Evolutionary conservation across 2,329 filamentous ascomycete genomes (phyloP), one percentile per base, ranked within the genome.

Genomic region (Phyllosticta citriasiana): DNA sequence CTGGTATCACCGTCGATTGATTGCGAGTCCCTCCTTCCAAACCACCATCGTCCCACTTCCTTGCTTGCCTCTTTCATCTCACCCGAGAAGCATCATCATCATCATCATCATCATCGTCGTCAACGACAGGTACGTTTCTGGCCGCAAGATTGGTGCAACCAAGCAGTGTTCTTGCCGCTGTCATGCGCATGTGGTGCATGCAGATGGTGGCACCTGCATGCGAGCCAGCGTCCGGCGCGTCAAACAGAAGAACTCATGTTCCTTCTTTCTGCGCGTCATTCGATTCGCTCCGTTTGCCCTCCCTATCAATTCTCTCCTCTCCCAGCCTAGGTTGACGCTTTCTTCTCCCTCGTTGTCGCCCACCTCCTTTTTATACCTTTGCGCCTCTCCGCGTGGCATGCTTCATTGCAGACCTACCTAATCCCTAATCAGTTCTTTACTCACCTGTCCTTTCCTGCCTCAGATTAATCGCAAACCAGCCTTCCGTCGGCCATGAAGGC

Each of bases 401-500:
- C 25, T 53, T 52, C 52, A 22, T 50, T 7, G 57, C 57, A 53
- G 30, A 22, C 19, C 19, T 22, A 22, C 19, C 19, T 22, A 24
- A 40, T 24, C 54, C 57, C 53, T 53, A 50, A 47, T 57, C 59
- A 57, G 54, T 50, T 51, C 40, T 47, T 47, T 47, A 47, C 40
- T 47, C 53, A 52, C 52, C 24, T 33, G 30, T 51, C 19, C 30
- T 30, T 55, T 33, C 27, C 35, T 35, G 24, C 54, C n/a, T 25
- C 54, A 55, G 55, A 54, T 52, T 62, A 58, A 56, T 33, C 24
- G 22, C 24, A 30, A 1, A 22, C 19, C 19, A 22, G 19, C 19
- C 19, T 22, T 25, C 27, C 57, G 33, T 53, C 19, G 33, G 52
- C 51, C 53, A 62, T 62, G 61, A 62, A 57, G 57, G 35, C 55